Evolutionary conservation across 2,329 filamentous ascomycete species (phyloP), one percentile per base, ranked within the genome.

Genomic region (Zasmidium citrigriseum): DNA sequence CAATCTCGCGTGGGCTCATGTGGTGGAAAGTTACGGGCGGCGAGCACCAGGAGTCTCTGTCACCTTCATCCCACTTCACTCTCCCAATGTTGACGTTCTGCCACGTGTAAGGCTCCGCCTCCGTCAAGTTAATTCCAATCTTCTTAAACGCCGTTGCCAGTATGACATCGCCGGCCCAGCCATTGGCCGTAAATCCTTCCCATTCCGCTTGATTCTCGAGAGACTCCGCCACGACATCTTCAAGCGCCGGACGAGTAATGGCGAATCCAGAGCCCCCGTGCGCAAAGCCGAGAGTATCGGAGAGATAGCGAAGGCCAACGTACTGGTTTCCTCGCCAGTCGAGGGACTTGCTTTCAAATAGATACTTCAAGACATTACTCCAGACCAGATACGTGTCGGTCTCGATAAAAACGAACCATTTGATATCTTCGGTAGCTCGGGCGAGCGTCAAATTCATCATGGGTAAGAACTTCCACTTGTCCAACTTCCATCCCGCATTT

Each of bases 321-420:
- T 85, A 86, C 51, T 75, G 71, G 2, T 79, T 78, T 57, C 80
- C 67, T 1, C 67, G 69, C 1, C 77, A 62, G 66, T 86, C 78
- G 62, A 82, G 78, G 16, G 76, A 72, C 20, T 73, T 71, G 21
- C 86, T 74, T n/a, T n/a, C n/a, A n/a, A n/a, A n/a, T 14, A 34
- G 14, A 80, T 81, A 86, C n/a, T 75, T 70, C 10, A 84, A 66
- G 45, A 85, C 62, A 27, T 81, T 83, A 27, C 76, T 70, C 75
- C 83, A 82, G 14, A 82, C 72, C 47, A 85, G 69, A 61, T 82
- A 85, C 0, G 83, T 85, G 65, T 86, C 83, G 0, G 81, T 78
- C 64, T 86, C 83, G 48, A 84, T 77, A 67, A 86, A 86, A 54
- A 84, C 72, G 61, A 79, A 86, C 83, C 83, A 86, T 57, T 80